Percentiles rank a stretch among this genome's conserved stretches.
Conservation (phyloP, 2,329 filamentous ascomycete species). For the Ceratocystiopsis minuta region DNA sequence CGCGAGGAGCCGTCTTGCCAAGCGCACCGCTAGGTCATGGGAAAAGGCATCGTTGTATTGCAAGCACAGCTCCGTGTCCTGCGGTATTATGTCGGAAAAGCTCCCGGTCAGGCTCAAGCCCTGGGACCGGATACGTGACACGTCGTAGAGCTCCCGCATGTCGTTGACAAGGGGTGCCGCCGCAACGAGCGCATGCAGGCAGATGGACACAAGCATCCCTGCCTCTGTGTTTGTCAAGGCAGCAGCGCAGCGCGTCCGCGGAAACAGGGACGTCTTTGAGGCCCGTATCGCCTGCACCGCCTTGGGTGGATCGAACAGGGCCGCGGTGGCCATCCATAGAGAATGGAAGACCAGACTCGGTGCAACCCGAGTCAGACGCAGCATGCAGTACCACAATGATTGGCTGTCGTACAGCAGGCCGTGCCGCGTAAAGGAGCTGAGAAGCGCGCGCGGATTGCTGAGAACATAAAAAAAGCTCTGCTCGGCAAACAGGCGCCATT, state of each 20-base stretch:
- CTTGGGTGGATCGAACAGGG: slow-evolving; percentile 38
- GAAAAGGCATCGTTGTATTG: slow-evolving; percentile 46
- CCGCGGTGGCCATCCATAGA: slow-evolving; percentile 42
- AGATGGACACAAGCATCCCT: slow-evolving; percentile 37
- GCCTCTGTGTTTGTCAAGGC: slow-evolving; percentile 30
- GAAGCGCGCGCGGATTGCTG: slow-evolving; percentile 34
- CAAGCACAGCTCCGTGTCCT: slow-evolving; percentile 32
- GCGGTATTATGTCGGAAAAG: slow-evolving; percentile 23
- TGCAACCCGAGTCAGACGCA: slow-evolving; percentile 37
- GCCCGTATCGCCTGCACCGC: slow-evolving; percentile 22
- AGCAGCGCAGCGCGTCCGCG: slow-evolving; percentile 13
- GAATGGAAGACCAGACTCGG: slow-evolving; percentile 44
- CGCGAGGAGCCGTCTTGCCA: slow-evolving; percentile 39
- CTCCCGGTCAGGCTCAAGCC: slow-evolving; percentile 31
- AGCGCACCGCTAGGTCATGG: slow-evolving; percentile 38
- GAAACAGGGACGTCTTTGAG: slow-evolving; percentile 20
- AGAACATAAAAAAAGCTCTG: slow-evolving; percentile 48
- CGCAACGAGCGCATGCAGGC: slow-evolving; percentile 43
- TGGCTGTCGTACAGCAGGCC: slow-evolving; percentile 39
- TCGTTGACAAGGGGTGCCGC: slow-evolving; percentile 33
- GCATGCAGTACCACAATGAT: slow-evolving; percentile 44
- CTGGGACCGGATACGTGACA: slow-evolving; percentile 41
- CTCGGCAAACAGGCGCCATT: slow-evolving; percentile 44
- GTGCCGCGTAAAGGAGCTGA: slow-evolving; percentile 38
- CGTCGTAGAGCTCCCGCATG: slow-evolving; percentile 32